Base-by-base conservation (phyloP, 495 filamentous ascomycete genomes). In the Hypomontagnella monticulosa region DNA sequence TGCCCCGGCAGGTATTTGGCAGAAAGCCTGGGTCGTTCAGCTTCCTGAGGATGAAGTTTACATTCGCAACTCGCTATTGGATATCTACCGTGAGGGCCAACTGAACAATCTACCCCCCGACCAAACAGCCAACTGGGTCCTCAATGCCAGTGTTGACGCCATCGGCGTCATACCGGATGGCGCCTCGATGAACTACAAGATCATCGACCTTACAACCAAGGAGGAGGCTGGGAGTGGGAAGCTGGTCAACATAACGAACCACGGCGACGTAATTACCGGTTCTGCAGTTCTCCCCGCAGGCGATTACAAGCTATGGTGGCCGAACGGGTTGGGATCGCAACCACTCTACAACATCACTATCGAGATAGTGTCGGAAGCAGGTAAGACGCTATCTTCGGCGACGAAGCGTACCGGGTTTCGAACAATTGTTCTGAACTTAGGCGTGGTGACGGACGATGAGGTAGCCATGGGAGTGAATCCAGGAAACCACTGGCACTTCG, bases 91-190 rank as follows among this genome's bases (percentile, higher is more conserved):
- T 12, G 73, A 82, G 33, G 87, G 84, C 0, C 87, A 89, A 61
- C 75, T 89, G 57, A 86, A 86, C 51, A 80, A 86, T 44, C 62
- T 89, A 4, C 80, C 81, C 10, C 86, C 87, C 0, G 84, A 88
- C 60, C 87, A 89, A 68, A 78, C 60, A 42, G 76, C 83, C 40
- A 83, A 86, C 3, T 91, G 88, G 88, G 79, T 91, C 14, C 76
- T 91, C 6, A 91, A 91, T 69, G 88, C 87, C 0, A 91, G 88
- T 59, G 71, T 91, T 18, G 88, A 91, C 69, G 83, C 83, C 49
- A 40, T 90, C 4, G 86, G 87, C 2, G 72, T 52, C 12, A 70
- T 88, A 5, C 87, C 87, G 0, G 41, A 56, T 0, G 74, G 75
- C 4, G 75, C 83, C 1, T 78, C 68, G 0, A 73, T 91, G 74